These are phyloP conservation scores for Artemisia annua DNA, from an alignment of 129 eudicot species.

Conservation along the genomic window DNA sequence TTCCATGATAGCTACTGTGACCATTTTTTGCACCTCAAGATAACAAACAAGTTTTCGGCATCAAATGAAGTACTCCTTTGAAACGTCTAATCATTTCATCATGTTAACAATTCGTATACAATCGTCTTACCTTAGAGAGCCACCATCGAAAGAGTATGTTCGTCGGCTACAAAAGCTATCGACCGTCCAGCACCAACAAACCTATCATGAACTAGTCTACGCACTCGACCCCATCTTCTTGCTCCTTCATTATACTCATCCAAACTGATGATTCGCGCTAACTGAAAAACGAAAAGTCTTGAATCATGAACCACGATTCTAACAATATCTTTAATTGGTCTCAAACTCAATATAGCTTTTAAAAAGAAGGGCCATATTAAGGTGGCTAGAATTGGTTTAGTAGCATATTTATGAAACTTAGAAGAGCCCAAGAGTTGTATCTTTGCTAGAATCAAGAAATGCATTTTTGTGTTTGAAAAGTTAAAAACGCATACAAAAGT, in stretches of 20 bases:
- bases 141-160: constrained; percentile 41
- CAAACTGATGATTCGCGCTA: constrained; percentile 30
- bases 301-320: constrained; percentile 20
- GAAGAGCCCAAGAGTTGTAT: constrained; percentile 31
- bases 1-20: no score
- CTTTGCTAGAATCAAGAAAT: constrained; percentile 42
- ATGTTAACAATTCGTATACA: neutral
- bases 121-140: constrained; percentile 30
- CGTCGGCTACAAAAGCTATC: constrained; percentile 9
- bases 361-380: constrained; percentile 53
- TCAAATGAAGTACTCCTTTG: neutral
- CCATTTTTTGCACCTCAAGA: neutral
- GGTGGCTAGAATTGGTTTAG: constrained; percentile 35
- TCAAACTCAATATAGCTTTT: constrained; percentile 35
- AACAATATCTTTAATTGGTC: constrained; percentile 33
- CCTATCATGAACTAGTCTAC: constrained; percentile 35
- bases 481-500: constrained; percentile 22
- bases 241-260: constrained; percentile 4
- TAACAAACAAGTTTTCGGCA: constrained; percentile 9
- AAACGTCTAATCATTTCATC: constrained; percentile 5
- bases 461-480: constrained; percentile 21
- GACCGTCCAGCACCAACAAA: constrained; percentile 13
- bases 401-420: constrained; percentile 14
- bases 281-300: constrained; percentile 57
- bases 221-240: constrained; percentile 40